phyloP scores from a whole-genome alignment of 352 stramenopile genomes.

The Phytophthora pluvialis region DNA sequence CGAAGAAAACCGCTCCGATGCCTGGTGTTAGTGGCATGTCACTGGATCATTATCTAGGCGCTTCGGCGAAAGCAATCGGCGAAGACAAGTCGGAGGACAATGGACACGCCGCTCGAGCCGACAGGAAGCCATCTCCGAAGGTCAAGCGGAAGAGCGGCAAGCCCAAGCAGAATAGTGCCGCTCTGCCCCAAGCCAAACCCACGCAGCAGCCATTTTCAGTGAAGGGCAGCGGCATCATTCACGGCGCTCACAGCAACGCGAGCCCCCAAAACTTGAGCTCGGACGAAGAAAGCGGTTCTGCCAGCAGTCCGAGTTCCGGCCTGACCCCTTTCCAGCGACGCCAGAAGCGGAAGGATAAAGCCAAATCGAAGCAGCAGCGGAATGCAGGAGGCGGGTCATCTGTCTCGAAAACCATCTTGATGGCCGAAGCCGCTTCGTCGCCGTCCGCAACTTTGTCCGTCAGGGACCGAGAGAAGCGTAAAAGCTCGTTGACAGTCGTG shows the following conservation, averaged over 20 bases:
- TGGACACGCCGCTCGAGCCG: conserved; percentile 13
- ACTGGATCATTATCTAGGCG: conserved; percentile 65
- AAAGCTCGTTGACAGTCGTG: conserved; percentile 14
- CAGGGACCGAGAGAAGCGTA: conserved; percentile 47
- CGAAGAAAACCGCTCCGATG: conserved; percentile 24
- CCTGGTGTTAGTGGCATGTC: conserved; percentile 63
- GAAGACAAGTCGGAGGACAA: conserved; percentile 14
- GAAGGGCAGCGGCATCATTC: conserved; percentile 31
- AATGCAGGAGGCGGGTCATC: conserved; percentile 24
- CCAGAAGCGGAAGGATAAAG: conserved; percentile 53
- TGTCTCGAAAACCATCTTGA: conserved; percentile 59
- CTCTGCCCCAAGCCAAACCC: conserved; percentile 24
- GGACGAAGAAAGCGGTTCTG: conserved; percentile 24
- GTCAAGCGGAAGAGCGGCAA: conserved; percentile 48
- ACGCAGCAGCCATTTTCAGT: conserved; percentile 29
- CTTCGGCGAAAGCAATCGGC: conserved; percentile 16
- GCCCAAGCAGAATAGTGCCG: conserved; percentile 13
- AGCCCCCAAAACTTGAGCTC: conserved; percentile 28
- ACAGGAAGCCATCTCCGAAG: conserved; percentile 35
- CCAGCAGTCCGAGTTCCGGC: conserved; percentile 34
- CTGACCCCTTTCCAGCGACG: conserved; percentile 57
- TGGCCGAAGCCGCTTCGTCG: conserved; percentile 37
- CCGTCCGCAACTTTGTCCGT: conserved; percentile 18
- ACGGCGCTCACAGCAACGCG: conserved; percentile 6
- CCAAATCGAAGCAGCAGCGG: conserved; percentile 54